These are phyloP conservation scores for Nakazawaea ambrosiae DNA, from an alignment of 805 yeast species.

Conservation along the genomic window DNA sequence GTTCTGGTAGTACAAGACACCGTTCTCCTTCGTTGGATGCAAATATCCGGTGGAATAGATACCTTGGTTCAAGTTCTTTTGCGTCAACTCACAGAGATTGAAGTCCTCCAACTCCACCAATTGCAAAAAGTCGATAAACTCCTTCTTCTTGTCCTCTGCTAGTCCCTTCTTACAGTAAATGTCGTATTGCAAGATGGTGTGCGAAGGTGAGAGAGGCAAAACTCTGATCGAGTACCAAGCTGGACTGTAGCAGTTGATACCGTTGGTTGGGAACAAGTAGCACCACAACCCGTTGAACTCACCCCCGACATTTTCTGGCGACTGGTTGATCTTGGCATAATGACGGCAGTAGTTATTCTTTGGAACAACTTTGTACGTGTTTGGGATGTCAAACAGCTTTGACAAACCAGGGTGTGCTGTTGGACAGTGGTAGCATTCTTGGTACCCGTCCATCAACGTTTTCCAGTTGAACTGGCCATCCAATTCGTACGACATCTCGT, in stretches of 20 bases:
- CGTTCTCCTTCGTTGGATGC: conserved; percentile 53
- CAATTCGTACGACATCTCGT: conserved; percentile 57
- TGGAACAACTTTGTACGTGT: conserved; percentile 59
- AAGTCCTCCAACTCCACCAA: conserved; percentile 57
- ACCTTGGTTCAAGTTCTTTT: conserved; percentile 55
- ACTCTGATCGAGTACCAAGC: conserved; percentile 62
- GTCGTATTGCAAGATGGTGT: conserved; percentile 53
- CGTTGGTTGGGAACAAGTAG: conserved; percentile 53
- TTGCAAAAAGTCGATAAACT: conserved; percentile 57
- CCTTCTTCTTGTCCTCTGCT: conserved; percentile 44
- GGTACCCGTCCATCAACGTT: conserved; percentile 61
- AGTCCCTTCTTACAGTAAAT: conserved; percentile 55
- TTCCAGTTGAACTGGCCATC: conserved; percentile 64
- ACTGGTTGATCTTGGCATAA: conserved; percentile 39
- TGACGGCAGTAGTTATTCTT: conserved; percentile 54
- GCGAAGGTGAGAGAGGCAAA: conserved; percentile 44
- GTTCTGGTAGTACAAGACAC: conserved; percentile 51
- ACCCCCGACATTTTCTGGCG: conserved; percentile 50
- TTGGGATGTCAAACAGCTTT: conserved; percentile 48
- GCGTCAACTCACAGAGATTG: conserved; percentile 52
- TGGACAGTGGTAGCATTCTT: conserved; percentile 64
- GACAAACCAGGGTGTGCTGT: conserved; percentile 59
- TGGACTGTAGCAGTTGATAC: conserved; percentile 58
- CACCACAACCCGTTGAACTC: conserved; percentile 58
- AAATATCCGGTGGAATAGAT: conserved; percentile 51